Evolutionary conservation across 495 filamentous ascomycete genomes (phyloP).

Genomic region (Annulohypoxylon stygium): DNA sequence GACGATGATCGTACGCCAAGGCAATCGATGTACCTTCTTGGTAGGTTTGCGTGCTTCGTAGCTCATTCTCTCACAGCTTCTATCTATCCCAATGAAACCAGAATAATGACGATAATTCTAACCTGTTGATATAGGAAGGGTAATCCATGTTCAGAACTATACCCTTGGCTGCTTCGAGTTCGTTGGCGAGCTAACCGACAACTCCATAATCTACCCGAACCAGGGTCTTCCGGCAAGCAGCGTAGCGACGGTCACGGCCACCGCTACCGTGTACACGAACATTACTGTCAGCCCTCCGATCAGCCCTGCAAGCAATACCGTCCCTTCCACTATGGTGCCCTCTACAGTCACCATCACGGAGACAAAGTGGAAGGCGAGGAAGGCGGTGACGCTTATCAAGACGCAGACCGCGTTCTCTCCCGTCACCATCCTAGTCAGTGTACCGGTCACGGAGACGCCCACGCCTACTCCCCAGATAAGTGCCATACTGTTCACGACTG

Average conservation of each 20-base stretch:
- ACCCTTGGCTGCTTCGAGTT: slow-evolving; percentile 7
- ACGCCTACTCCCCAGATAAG: neutral
- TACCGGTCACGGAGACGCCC: neutral
- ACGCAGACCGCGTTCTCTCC: neutral
- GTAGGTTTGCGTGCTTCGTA: neutral
- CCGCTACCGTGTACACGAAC: neutral
- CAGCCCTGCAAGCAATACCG: neutral
- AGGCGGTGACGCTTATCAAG: neutral
- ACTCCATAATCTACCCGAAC: neutral
- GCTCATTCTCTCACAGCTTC: neutral
- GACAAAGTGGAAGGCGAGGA: slow-evolving; percentile 1
- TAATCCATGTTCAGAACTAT: neutral
- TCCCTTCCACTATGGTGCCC: neutral
- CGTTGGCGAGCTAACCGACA: neutral
- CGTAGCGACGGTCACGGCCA: neutral
- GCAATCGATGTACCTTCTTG: neutral
- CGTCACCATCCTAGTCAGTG: neutral
- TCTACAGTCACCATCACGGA: slow-evolving; percentile 12
- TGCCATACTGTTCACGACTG: neutral
- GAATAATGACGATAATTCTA: neutral
- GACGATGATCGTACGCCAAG: neutral
- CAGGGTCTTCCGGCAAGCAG: neutral
- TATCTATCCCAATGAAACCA: neutral
- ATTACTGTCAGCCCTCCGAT: neutral
- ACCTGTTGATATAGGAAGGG: neutral